These are phyloP conservation scores for Ammopiptanthus mongolicus DNA, from an alignment of 306 rosid species.

Conservation along the genomic window DNA sequence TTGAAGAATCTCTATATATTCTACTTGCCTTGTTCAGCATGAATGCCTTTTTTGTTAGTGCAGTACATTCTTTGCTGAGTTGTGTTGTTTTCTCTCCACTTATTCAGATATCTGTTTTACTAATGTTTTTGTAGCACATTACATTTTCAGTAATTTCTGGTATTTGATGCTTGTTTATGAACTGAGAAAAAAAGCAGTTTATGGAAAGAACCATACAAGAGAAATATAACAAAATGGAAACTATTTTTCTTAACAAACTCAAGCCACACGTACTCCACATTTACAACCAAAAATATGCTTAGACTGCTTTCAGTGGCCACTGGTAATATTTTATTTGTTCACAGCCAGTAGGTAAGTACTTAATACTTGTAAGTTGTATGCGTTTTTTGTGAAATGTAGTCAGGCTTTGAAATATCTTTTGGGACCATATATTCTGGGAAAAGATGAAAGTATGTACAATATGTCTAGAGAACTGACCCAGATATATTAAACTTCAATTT, in stretches of 20 bases:
- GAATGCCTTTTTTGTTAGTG: not conserved
- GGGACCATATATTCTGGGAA: not conserved
- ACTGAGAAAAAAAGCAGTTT: not conserved
- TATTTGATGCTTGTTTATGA: not conserved
- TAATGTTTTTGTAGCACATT: not conserved
- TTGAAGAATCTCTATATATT: not conserved
- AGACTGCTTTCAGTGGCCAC: not conserved
- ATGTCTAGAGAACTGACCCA: not conserved
- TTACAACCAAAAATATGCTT: not conserved
- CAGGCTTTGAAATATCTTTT: not conserved
- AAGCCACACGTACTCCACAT: not conserved
- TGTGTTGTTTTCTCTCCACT: not conserved
- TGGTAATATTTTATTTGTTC: not conserved
- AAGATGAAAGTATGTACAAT: not conserved
- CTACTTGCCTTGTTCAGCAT: not conserved
- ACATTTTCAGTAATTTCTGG: not conserved
- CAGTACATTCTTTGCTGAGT: not conserved
- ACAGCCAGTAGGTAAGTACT: not conserved
- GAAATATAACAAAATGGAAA: not conserved
- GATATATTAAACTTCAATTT: not conserved
- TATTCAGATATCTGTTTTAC: not conserved
- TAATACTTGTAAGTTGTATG: not conserved
- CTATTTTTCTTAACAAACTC: not conserved
- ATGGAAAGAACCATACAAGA: not conserved
- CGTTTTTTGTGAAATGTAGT: not conserved